Percentiles rank a stretch among this genome's conserved stretches.
These are phyloP conservation scores for Nigrospora osmanthi DNA, from an alignment of 2,329 filamentous ascomycete genomes.

Conservation along the genomic window DNA sequence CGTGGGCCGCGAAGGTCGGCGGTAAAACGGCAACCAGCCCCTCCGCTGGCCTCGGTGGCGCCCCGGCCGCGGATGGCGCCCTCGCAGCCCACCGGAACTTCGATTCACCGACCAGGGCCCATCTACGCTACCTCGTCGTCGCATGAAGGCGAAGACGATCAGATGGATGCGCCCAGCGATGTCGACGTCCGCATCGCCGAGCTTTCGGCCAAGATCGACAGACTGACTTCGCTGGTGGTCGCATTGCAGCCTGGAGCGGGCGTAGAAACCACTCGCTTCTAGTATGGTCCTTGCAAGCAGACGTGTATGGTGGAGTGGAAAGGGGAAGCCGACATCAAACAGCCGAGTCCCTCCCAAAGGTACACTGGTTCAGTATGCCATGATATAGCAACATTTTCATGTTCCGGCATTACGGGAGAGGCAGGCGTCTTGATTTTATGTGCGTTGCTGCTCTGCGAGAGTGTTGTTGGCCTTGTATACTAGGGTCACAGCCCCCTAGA, in stretches of 20 bases:
- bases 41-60: constrained; percentile 4
- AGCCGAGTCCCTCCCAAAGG: too few species aligned
- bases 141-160: constrained; percentile 24
- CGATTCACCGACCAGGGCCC: constrained; percentile 10
- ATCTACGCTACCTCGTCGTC: background rate
- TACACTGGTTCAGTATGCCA: too few species aligned
- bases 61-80: constrained; percentile 15
- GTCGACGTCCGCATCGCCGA: constrained; percentile 46
- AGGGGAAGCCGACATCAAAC: background rate
- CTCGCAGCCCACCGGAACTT: constrained; percentile 13
- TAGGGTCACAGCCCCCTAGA: too few species aligned
- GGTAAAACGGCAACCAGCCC: constrained; percentile 12
- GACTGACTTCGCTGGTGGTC: constrained; percentile 44
- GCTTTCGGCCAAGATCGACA: constrained; percentile 49
- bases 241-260: constrained; percentile 32
- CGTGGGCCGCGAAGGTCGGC: constrained; percentile 31
- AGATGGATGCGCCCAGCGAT: constrained; percentile 26
- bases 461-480: too few species aligned
- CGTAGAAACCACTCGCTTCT: constrained; percentile 11
- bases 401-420: too few species aligned
- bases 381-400: too few species aligned
- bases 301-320: too few species aligned
- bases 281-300: background rate
- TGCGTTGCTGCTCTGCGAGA: too few species aligned
- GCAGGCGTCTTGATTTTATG: too few species aligned